phyloP scores from a whole-genome alignment of 768 basidiomycete species.

The Antrodiella citrinella region DNA sequence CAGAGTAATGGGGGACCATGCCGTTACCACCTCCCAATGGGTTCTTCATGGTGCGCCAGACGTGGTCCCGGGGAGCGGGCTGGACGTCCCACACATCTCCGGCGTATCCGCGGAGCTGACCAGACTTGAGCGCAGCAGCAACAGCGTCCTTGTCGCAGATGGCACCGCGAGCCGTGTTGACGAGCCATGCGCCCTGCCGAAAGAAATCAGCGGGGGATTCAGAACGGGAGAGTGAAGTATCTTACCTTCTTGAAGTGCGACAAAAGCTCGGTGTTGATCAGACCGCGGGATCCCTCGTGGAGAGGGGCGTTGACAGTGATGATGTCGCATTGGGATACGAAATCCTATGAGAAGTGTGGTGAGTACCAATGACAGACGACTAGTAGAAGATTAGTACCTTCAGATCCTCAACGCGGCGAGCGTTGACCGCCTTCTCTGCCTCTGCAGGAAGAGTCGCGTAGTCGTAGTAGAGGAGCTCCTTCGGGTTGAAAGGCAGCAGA shows the following conservation, averaged over 20 bases:
- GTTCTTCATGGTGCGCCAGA: conserved; percentile 81
- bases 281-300: conserved; percentile 74
- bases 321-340: conserved; percentile 49
- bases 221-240: conserved; percentile 9
- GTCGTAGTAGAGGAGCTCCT: conserved; percentile 84
- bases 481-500: conserved; percentile 73
- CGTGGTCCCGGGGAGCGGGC: conserved; percentile 79
- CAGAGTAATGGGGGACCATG: conserved; percentile 84
- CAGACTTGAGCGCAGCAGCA: conserved; percentile 64
- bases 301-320: conserved; percentile 79
- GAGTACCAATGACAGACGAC: too few species aligned
- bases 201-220: conserved; percentile 21
- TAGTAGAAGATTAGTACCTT: too few species aligned
- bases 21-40: conserved; percentile 80
- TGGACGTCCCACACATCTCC: conserved; percentile 83
- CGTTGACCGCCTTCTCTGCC: conserved; percentile 55
- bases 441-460: conserved; percentile 65
- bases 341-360: too few species aligned
- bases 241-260: conserved; percentile 60
- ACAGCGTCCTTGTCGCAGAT: conserved; percentile 84
- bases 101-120: conserved; percentile 53
- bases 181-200: conserved; percentile 65
- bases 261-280: conserved; percentile 72
- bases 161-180: conserved; percentile 91
- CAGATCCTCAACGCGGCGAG: conserved; percentile 67